These are phyloP conservation scores for Ceratobasidium theobromae DNA, from an alignment of 1,284 basidiomycete genomes.

Conservation along the genomic window DNA sequence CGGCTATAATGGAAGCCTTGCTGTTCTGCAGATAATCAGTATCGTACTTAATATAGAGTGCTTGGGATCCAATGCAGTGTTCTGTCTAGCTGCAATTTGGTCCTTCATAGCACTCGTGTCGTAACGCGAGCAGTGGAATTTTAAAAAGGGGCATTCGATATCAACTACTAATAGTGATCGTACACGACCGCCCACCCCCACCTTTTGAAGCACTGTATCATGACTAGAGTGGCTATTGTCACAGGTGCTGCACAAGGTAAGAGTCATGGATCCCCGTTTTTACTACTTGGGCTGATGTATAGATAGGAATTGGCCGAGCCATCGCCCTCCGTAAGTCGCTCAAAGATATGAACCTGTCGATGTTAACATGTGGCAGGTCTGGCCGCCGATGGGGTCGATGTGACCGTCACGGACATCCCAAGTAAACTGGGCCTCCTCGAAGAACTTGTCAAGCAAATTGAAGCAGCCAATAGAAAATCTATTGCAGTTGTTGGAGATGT, in stretches of 20 bases:
- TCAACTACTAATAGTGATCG: background rate
- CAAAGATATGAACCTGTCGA: background rate
- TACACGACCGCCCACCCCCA: background rate
- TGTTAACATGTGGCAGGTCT: slow-evolving; percentile 40
- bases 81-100: too few species aligned
- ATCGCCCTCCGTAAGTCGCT: slow-evolving; percentile 43
- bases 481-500: slow-evolving; percentile 37
- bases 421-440: slow-evolving; percentile 39
- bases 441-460: slow-evolving; percentile 28
- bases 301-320: slow-evolving; percentile 45
- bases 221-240: slow-evolving; percentile 43
- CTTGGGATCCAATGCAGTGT: too few species aligned
- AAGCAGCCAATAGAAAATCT: slow-evolving; percentile 36
- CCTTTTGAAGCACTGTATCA: background rate
- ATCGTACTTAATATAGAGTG: too few species aligned
- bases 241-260: slow-evolving; percentile 48
- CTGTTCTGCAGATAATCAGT: too few species aligned
- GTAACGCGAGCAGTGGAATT: too few species aligned
- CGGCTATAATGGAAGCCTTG: too few species aligned
- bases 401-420: slow-evolving; percentile 47
- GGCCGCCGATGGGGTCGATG: slow-evolving; percentile 47
- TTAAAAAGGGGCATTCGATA: too few species aligned
- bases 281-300: background rate
- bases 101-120: too few species aligned
- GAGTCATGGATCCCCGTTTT: too few species aligned